Evolutionary conservation across 1,139 yeast genomes (phyloP).

Genomic region (Wickerhamomyces sp.): DNA sequence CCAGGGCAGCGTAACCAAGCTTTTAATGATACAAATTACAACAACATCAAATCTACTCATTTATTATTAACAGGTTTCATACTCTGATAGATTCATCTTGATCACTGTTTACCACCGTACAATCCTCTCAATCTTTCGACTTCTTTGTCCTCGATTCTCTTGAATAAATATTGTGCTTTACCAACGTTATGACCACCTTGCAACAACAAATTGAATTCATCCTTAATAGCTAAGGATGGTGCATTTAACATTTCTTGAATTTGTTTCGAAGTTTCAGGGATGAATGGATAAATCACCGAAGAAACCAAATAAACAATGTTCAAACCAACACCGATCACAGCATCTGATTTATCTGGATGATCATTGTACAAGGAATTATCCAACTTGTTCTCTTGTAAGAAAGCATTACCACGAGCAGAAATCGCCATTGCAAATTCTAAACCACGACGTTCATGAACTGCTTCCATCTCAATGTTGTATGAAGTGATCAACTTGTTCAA

Average conservation of each 20-base stretch:
- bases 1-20: too few species aligned
- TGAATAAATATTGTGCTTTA: slow-evolving; percentile 86
- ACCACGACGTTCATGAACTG: slow-evolving; percentile 79
- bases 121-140: slow-evolving; percentile 81
- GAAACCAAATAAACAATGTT: slow-evolving; percentile 82
- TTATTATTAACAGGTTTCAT: too few species aligned
- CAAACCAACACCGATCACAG: slow-evolving; percentile 88
- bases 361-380: slow-evolving; percentile 81
- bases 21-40: too few species aligned
- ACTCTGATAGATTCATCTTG: too few species aligned
- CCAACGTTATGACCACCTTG: slow-evolving; percentile 84
- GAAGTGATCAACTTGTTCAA: slow-evolving; percentile 53
- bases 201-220: slow-evolving; percentile 63
- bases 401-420: slow-evolving; percentile 89
- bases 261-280: slow-evolving; percentile 75
- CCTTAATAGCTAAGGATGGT: slow-evolving; percentile 74
- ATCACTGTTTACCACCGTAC: slow-evolving; percentile 72
- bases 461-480: slow-evolving; percentile 73
- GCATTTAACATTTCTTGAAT: slow-evolving; percentile 79
- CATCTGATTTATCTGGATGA: slow-evolving; percentile 77
- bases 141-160: slow-evolving; percentile 85
- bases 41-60: too few species aligned
- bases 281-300: slow-evolving; percentile 77
- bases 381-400: slow-evolving; percentile 91
- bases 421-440: slow-evolving; percentile 87